Base-by-base conservation (phyloP, 2,329 filamentous ascomycete genomes). In the Daldinia sp. region DNA sequence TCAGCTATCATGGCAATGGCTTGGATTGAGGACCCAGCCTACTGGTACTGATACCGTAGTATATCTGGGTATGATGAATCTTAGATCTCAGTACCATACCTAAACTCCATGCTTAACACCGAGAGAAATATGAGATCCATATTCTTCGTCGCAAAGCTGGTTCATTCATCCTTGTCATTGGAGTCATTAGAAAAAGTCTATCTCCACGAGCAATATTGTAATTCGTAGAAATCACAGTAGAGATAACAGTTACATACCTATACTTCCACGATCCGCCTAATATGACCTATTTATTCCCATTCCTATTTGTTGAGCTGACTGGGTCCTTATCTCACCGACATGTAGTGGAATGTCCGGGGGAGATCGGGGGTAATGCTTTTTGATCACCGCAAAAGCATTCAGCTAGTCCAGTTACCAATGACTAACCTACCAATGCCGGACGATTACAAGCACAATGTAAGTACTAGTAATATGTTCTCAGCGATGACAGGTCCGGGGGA, bases 291-390 rank as follows among this genome's bases (percentile, higher is more conserved):
- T 18, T 56, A 57, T 61, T 61, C 23, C 37, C 30, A 56, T 35
- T 54, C 41, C 42, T 37, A 44, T 63, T 60, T 69, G 67, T 72
- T 72, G 67, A 61, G 67, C 59, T 51, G 61, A 55, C 61, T 63
- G 58, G 58, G 58, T 42, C 46, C 13, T 37, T 15, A 48, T 42
- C 59, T 65, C 61, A 72, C 69, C 69, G 67, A 65, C 60, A 62
- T 67, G 60, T 62, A 6, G 60, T 63, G 53, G 37, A 61, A 61
- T 59, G 33, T 68, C 20, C 63, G 39, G 23, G 26, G 28, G 50
- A 7, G 12, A 23, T 23, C 20, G 7, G 33, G 33, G 33, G 33
- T 7, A 2, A 2, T 35, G 33, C 33, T 23, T 65, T 67, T 64
- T 60, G 35, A 37, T 46, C 30, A 54, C 46, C 15, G 37, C 7